These are phyloP conservation scores for Stentor coeruleus DNA, from an alignment of 73 alveolate genomes.

Conservation along the genomic window DNA sequence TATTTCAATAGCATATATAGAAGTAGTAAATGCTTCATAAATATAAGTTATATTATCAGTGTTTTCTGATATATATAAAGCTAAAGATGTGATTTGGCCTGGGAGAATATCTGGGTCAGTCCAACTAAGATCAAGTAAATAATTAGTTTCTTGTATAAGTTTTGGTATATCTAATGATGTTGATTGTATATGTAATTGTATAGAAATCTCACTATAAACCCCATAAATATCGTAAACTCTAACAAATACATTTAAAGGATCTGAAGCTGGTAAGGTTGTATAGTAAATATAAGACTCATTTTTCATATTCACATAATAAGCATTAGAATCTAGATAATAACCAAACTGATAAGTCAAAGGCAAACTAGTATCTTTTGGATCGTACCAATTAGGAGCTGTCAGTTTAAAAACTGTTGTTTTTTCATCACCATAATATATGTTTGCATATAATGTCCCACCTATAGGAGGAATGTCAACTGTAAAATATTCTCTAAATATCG, in stretches of 20 bases:
- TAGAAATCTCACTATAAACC: neutral
- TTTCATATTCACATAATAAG: neutral
- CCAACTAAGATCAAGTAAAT: neutral
- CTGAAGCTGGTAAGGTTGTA: neutral
- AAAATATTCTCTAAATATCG: neutral
- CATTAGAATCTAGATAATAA: neutral
- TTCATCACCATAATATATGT: neutral
- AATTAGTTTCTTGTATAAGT: neutral
- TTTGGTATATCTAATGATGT: neutral
- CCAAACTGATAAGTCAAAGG: constrained; percentile 13
- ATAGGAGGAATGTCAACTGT: neutral
- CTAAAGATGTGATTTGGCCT: neutral
- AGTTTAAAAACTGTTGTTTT: neutral
- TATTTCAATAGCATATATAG: neutral
- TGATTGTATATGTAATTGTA: too few species aligned
- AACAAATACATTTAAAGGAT: constrained; percentile 12
- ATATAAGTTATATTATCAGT: neutral
- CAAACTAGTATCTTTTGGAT: neutral
- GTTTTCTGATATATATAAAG: neutral
- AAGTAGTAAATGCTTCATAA: neutral
- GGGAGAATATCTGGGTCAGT: constrained; percentile 7
- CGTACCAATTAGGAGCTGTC: neutral
- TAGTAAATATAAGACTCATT: neutral
- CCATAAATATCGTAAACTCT: constrained; percentile 17
- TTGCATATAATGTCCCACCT: neutral